These are phyloP conservation scores for Saccharomycopsis selenospora DNA, from an alignment of 805 yeast genomes.

Conservation along the genomic window DNA sequence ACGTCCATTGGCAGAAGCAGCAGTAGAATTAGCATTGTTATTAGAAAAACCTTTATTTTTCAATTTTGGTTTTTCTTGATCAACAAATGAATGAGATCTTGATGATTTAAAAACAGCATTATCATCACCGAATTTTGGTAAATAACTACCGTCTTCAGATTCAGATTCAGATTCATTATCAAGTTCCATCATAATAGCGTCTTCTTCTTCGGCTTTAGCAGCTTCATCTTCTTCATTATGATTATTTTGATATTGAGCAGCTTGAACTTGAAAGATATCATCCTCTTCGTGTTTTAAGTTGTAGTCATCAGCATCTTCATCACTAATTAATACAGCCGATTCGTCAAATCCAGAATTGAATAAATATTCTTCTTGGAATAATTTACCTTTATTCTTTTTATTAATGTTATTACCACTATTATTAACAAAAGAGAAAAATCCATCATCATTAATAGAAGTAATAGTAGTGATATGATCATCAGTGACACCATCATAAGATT, in stretches of 20 bases:
- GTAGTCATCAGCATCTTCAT: conserved; percentile 11
- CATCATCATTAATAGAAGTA: conserved; percentile 21
- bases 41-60: neutral
- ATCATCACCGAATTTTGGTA: conserved; percentile 10
- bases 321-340: conserved; percentile 1
- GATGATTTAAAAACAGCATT: conserved; percentile 4
- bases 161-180: conserved; percentile 8
- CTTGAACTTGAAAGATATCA: conserved; percentile 4
- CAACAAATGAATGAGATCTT: conserved; percentile 14
- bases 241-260: neutral
- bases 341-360: conserved; percentile 12
- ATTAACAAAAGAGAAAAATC: no score
- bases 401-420: no score
- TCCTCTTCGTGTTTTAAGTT: conserved; percentile 15
- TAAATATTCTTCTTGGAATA: no score
- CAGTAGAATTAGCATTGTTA: neutral
- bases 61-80: neutral
- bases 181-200: conserved; percentile 7
- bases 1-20: no score
- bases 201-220: conserved; percentile 4
- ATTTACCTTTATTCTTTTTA: no score
- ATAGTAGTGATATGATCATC: conserved; percentile 34
- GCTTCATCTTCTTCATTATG: conserved; percentile 5
- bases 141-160: conserved; percentile 8
- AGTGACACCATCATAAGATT: conserved; percentile 33